Evolutionary conservation across 2,329 filamentous ascomycete genomes (phyloP).

Genomic region (Epichloe uncinata): DNA sequence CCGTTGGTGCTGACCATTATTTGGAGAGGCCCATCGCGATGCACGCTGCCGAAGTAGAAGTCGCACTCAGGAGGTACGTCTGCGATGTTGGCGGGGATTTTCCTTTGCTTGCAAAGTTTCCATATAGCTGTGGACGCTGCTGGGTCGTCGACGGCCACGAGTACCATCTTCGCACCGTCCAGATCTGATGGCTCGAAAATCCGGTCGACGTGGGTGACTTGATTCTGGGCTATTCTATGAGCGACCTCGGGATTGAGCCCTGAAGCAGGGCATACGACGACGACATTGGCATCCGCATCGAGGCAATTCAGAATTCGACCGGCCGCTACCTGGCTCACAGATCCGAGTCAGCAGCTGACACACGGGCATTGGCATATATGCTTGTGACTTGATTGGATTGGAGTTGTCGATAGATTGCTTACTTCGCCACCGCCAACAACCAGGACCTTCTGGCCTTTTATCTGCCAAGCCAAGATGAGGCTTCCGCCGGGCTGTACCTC

Average conservation of each 20-base stretch:
- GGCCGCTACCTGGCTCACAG: slow-evolving; percentile 62
- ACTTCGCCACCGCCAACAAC: slow-evolving; percentile 94
- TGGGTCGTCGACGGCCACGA: slow-evolving; percentile 88
- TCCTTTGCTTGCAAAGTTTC: slow-evolving; percentile 78
- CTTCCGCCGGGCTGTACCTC: slow-evolving; percentile 82
- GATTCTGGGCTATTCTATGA: slow-evolving; percentile 59
- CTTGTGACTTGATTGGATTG: slow-evolving; percentile 7
- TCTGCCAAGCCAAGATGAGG: slow-evolving; percentile 90
- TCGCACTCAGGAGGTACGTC: slow-evolving; percentile 95
- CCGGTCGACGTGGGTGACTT: slow-evolving; percentile 71
- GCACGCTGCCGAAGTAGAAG: slow-evolving; percentile 95
- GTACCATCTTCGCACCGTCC: slow-evolving; percentile 70
- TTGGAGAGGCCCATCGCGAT: slow-evolving; percentile 89
- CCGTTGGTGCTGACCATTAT: slow-evolving; percentile 99
- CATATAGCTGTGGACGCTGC: slow-evolving; percentile 82
- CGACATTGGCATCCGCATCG: slow-evolving; percentile 86
- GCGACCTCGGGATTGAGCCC: slow-evolving; percentile 84
- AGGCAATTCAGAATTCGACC: slow-evolving; percentile 88
- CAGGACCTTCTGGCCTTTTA: slow-evolving; percentile 76
- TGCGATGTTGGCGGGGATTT: slow-evolving; percentile 86
- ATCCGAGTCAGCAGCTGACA: slow-evolving; percentile 6
- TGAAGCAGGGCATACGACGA: slow-evolving; percentile 64
- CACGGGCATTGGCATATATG: too few relatives aligned
- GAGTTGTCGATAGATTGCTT: slow-evolving; percentile 15
- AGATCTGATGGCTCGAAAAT: slow-evolving; percentile 80